Conservation (phyloP, 345 rosid species). For the Corymbia maculata region DNA sequence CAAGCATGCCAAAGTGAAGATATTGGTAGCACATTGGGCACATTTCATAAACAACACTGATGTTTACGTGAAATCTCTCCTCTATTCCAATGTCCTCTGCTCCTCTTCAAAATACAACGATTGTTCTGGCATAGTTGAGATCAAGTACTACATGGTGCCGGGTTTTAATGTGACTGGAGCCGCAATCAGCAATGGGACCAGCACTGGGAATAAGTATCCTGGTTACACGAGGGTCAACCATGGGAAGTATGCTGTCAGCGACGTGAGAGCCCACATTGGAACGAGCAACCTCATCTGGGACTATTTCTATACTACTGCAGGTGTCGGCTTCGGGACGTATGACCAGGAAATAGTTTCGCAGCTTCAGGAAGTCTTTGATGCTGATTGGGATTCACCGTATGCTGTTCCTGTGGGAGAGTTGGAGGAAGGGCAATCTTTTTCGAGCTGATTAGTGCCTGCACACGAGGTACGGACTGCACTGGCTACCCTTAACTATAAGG, state of each 20-base stretch:
- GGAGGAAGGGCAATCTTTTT: constrained; percentile 3
- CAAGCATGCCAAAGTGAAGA: constrained; percentile 73
- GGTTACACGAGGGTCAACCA: constrained; percentile 69
- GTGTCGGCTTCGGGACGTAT: constrained; percentile 75
- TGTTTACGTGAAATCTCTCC: constrained; percentile 54
- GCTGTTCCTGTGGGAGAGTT: constrained; percentile 41
- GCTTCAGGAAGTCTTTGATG: constrained; percentile 71
- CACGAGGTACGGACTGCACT: fast-evolving
- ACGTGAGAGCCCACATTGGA: constrained; percentile 66
- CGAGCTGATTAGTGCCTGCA: constrained; percentile 8
- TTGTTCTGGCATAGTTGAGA: constrained; percentile 65
- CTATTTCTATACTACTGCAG: constrained; percentile 75
- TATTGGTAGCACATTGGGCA: constrained; percentile 70
- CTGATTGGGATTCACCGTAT: constrained; percentile 81
- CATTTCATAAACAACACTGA: constrained; percentile 61
- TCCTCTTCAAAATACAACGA: constrained; percentile 49
- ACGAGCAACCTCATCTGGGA: constrained; percentile 88
- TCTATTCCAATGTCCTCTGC: constrained; percentile 68
- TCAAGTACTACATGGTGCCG: constrained; percentile 64
- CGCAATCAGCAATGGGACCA: constrained; percentile 27
- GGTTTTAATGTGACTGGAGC: constrained; percentile 82
- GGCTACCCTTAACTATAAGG: background rate
- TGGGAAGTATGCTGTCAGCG: constrained; percentile 68
- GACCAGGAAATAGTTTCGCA: constrained; percentile 47
- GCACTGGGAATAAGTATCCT: constrained; percentile 61